Evolutionary conservation across 2,329 filamentous ascomycete genomes (phyloP).

Genomic region (Xylaria hypoxylon): DNA sequence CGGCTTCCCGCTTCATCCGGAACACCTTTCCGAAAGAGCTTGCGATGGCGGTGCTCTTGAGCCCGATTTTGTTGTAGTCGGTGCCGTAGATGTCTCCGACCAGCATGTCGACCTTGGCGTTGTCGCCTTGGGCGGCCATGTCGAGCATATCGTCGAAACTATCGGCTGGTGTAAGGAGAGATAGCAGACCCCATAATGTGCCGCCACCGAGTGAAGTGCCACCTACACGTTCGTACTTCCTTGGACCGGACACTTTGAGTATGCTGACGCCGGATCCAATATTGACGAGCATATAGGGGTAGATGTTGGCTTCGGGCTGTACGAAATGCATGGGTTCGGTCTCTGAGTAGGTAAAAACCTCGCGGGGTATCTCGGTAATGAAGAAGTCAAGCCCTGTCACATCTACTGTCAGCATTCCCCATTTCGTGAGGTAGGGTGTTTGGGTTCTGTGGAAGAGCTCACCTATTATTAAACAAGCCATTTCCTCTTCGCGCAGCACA

Average conservation of each 20-base stretch:
- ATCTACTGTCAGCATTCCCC: slow-evolving; percentile 30
- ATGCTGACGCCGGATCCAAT: slow-evolving; percentile 97
- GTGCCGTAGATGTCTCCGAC: slow-evolving; percentile 98
- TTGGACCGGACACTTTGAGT: slow-evolving; percentile 93
- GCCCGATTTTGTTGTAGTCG: slow-evolving; percentile 94
- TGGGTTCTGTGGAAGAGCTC: slow-evolving; percentile 41
- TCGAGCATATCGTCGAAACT: slow-evolving; percentile 98
- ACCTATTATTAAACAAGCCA: slow-evolving; percentile 98
- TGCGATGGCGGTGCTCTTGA: slow-evolving; percentile 95
- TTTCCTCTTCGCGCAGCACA: slow-evolving; percentile 93
- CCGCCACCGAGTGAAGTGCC: slow-evolving; percentile 95
- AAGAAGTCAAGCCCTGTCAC: slow-evolving; percentile 90
- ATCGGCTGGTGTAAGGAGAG: slow-evolving; percentile 88
- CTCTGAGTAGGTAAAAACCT: slow-evolving; percentile 97
- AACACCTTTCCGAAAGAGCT: slow-evolving; percentile 98
- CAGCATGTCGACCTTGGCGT: slow-evolving; percentile 92
- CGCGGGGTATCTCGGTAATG: slow-evolving; percentile 95
- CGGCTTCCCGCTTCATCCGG: slow-evolving; percentile 87
- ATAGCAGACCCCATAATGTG: slow-evolving; percentile 96
- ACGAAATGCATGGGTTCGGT: slow-evolving; percentile 90
- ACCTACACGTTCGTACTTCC: slow-evolving; percentile 88
- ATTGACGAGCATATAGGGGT: slow-evolving; percentile 97
- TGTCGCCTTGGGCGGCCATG: slow-evolving; percentile 91
- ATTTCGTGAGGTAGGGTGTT: not conserved
- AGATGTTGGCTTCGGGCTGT: slow-evolving; percentile 81